Conservation (phyloP, 1,284 basidiomycete species). For the Baeospora myosura region DNA sequence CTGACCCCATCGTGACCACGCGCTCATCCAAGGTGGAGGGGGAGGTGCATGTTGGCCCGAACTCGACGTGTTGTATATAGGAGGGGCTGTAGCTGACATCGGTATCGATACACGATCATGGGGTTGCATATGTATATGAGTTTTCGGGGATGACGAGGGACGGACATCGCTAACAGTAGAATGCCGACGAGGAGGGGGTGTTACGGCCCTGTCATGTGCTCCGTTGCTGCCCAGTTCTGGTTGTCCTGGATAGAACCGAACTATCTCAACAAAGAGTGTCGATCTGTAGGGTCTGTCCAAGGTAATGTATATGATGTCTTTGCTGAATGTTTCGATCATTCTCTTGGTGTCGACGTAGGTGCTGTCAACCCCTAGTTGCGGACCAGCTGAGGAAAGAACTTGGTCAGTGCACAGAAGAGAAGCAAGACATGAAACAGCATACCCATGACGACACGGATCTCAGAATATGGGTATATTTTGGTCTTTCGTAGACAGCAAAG, state of each 20-base stretch:
- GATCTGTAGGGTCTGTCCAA: slow-evolving; percentile 54
- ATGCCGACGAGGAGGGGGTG: slow-evolving; percentile 16
- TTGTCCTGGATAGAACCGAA: slow-evolving; percentile 46
- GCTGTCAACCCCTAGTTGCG: slow-evolving; percentile 22
- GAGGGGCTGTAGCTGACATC: slow-evolving; percentile 9
- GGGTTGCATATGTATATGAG: not conserved
- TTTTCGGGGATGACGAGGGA: not conserved
- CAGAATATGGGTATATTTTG: slow-evolving; percentile 59
- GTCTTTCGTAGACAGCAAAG: slow-evolving; percentile 70
- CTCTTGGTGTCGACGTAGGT: slow-evolving; percentile 61
- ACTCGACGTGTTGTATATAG: too few relatives aligned
- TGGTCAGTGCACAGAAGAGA: slow-evolving; percentile 10
- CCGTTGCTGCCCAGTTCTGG: slow-evolving; percentile 28
- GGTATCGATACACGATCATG: not conserved
- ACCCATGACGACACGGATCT: slow-evolving; percentile 67
- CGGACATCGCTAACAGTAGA: not conserved
- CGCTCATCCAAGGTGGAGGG: slow-evolving; percentile 48
- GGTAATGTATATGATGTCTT: slow-evolving; percentile 61
- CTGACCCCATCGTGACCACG: slow-evolving; percentile 57
- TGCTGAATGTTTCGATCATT: slow-evolving; percentile 69
- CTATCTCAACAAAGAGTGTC: slow-evolving; percentile 68
- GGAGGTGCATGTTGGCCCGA: too few relatives aligned
- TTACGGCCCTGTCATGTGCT: slow-evolving; percentile 18
- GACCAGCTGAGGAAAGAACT: slow-evolving; percentile 7
- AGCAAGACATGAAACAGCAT: slow-evolving; percentile 16